phyloP scores from a whole-genome alignment of 2,329 filamentous ascomycete genomes.

The Magnaporthiopsis poae region DNA sequence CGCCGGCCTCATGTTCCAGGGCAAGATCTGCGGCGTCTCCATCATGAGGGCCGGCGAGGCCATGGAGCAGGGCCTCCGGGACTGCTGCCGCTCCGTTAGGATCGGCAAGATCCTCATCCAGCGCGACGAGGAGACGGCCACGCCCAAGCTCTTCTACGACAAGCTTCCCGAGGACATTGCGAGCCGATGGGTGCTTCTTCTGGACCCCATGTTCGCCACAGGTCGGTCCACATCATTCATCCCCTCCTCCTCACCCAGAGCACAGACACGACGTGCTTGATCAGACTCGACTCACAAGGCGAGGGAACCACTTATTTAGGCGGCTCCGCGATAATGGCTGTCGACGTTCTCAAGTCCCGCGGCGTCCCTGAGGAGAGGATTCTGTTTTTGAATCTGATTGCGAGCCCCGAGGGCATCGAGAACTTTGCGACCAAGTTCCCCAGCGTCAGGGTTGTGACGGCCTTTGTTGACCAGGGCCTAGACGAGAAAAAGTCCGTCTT shows the following conservation, averaged over 20 bases:
- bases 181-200: conserved; percentile 79
- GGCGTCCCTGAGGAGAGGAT: conserved; percentile 94
- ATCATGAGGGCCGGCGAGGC: conserved; percentile 98
- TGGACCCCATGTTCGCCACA: conserved; percentile 99
- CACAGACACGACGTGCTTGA: no score
- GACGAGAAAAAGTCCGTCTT: conserved; percentile 78
- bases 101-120: conserved; percentile 99
- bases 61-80: conserved; percentile 93
- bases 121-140: conserved; percentile 84
- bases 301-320: conserved; percentile 38
- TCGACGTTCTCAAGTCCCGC: conserved; percentile 78
- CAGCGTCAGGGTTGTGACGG: conserved; percentile 80
- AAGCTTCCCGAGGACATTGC: conserved; percentile 92
- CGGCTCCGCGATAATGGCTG: conserved; percentile 92
- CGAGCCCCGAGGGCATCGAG: conserved; percentile 84
- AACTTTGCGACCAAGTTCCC: conserved; percentile 86
- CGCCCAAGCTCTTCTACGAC: conserved; percentile 92
- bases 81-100: conserved; percentile 93
- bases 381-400: conserved; percentile 90
- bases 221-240: conserved; percentile 37
- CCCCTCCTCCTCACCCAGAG: neutral
- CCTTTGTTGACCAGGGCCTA: conserved; percentile 87
- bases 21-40: conserved; percentile 95
- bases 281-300: neutral
- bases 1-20: conserved; percentile 85